A percentile compares a stretch with the other conserved stretches of the same genome.
Evolutionary conservation across 2,329 filamentous ascomycete genomes (phyloP).

Genomic region (Allantophomopsis lycopodina): DNA sequence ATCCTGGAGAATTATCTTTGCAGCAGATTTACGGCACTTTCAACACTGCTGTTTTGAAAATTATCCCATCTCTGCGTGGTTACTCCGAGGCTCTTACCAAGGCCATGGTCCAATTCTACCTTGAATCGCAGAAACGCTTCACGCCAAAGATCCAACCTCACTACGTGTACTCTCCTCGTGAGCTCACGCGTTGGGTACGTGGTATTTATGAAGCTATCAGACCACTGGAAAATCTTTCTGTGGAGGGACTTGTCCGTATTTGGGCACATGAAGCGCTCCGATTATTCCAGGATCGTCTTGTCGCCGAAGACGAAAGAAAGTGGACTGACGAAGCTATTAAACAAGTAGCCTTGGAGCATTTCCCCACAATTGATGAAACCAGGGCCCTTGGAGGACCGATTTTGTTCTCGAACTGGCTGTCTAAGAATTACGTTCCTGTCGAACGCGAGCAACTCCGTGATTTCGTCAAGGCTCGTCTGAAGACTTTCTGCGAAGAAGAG

Average conservation of each 20-base stretch:
- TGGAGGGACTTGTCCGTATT: conserved; percentile 89
- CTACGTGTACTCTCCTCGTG: conserved; percentile 98
- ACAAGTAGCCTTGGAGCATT: conserved; percentile 77
- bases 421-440: conserved; percentile 95
- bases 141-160: conserved; percentile 95
- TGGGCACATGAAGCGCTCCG: conserved; percentile 97
- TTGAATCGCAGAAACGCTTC: conserved; percentile 88
- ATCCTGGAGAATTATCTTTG: conserved; percentile 87
- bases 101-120: conserved; percentile 94
- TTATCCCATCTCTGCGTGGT: conserved; percentile 85
- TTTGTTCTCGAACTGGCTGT: conserved; percentile 97
- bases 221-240: conserved; percentile 72
- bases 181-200: conserved; percentile 93
- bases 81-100: conserved; percentile 90
- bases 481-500: conserved; percentile 98
- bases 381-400: conserved; percentile 87
- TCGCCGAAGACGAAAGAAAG: conserved; percentile 81
- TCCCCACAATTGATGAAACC: conserved; percentile 88
- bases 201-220: conserved; percentile 95
- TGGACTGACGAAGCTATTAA: conserved; percentile 89
- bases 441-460: conserved; percentile 90
- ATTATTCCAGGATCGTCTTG: conserved; percentile 93
- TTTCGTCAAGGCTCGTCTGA: conserved; percentile 92
- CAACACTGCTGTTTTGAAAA: conserved; percentile 91
- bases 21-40: conserved; percentile 98